Conservation (phyloP, 2,329 filamentous ascomycete species). For the Ophiostoma himal-ulmi region DNA sequence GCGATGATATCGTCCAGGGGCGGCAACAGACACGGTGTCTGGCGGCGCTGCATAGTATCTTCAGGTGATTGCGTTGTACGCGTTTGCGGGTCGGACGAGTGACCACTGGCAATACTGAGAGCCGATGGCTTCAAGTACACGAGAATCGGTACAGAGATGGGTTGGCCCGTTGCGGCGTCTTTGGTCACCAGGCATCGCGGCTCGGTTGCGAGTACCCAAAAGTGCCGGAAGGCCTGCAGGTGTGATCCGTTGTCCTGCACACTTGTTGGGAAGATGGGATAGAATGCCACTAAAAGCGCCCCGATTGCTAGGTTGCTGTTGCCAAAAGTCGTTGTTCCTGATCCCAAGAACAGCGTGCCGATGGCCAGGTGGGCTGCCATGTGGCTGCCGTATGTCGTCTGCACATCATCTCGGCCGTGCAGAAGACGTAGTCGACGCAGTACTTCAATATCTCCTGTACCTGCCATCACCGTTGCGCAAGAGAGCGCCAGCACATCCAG, state of each 20-base stretch:
- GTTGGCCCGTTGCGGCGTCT: conserved; percentile 76
- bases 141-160: conserved; percentile 66
- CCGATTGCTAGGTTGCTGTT: conserved; percentile 84
- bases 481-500: conserved; percentile 82
- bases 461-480: conserved; percentile 86
- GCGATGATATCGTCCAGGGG: conserved; percentile 58
- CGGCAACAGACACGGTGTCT: conserved; percentile 56
- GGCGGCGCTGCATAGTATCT: conserved; percentile 37
- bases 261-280: conserved; percentile 81
- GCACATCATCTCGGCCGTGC: conserved; percentile 77
- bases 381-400: conserved; percentile 88
- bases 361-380: conserved; percentile 89
- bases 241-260: conserved; percentile 94
- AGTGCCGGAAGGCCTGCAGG: conserved; percentile 90
- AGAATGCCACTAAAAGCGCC: conserved; percentile 82
- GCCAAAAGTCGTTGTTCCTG: conserved; percentile 85
- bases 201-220: conserved; percentile 93
- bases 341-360: conserved; percentile 83
- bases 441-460: conserved; percentile 80
- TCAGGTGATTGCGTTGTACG: conserved; percentile 33
- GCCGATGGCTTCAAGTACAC: conserved; percentile 48
- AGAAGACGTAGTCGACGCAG: conserved; percentile 80
- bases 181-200: conserved; percentile 81
- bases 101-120: conserved; percentile 13
- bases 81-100: conserved; percentile 25